Percentiles rank a stretch among this genome's conserved stretches.
Evolutionary conservation across 2,329 filamentous ascomycete species (phyloP).

Genomic region (Shiraia sp.): DNA sequence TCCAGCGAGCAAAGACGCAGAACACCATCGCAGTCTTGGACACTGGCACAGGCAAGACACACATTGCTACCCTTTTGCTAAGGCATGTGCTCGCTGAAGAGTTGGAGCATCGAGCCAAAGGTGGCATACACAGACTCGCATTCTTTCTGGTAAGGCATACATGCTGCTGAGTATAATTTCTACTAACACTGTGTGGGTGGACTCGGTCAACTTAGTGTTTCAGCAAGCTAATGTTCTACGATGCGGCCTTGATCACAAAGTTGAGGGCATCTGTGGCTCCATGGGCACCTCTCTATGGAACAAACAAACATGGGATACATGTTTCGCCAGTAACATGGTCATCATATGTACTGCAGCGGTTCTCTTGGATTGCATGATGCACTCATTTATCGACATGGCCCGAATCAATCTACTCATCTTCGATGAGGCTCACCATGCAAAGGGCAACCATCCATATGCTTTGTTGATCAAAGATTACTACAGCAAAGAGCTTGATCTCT

Average conservation of each 20-base stretch:
- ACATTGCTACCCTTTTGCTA: conserved; percentile 89
- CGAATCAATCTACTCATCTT: conserved; percentile 91
- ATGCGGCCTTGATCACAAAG: conserved; percentile 76
- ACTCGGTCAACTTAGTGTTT: conserved; percentile 86
- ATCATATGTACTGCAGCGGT: conserved; percentile 93
- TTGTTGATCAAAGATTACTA: conserved; percentile 90
- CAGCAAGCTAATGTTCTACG: conserved; percentile 85
- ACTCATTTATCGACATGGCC: conserved; percentile 77
- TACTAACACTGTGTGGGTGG: conserved; percentile 57
- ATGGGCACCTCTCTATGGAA: conserved; percentile 66
- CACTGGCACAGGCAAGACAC: conserved; percentile 93
- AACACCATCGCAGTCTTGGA: conserved; percentile 94
- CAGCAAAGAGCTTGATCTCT: conserved; percentile 50
- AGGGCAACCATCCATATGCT: conserved; percentile 90
- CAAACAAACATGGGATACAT: conserved; percentile 61
- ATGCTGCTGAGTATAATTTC: not conserved
- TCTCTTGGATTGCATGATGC: conserved; percentile 74
- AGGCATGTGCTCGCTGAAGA: conserved; percentile 77
- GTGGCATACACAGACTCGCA: conserved; percentile 66
- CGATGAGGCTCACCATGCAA: conserved; percentile 94
- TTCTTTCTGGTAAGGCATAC: conserved; percentile 73
- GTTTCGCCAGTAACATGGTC: conserved; percentile 71
- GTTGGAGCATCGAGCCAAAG: conserved; percentile 67
- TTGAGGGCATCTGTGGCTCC: conserved; percentile 74
- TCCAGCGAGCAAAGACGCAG: conserved; percentile 78